These are phyloP conservation scores for Hyphodiscus sp. DNA, from an alignment of 2,329 filamentous ascomycete genomes.

Conservation along the genomic window DNA sequence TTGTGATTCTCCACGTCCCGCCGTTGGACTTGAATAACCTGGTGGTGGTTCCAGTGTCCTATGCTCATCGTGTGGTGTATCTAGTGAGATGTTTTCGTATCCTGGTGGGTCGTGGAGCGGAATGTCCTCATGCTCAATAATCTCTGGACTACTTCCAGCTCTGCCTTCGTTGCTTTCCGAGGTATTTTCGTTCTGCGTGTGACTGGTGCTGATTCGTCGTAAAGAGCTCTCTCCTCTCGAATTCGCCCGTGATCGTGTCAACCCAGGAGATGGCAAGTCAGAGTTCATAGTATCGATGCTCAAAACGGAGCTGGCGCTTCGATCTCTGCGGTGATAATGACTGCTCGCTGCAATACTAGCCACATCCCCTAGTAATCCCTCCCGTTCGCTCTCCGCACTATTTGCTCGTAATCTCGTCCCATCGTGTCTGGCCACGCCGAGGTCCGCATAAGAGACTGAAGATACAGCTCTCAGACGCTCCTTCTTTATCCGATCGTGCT, in stretches of 20 bases:
- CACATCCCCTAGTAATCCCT: conserved; percentile 65
- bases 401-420: conserved; percentile 69
- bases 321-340: conserved; percentile 38
- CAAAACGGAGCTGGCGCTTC: conserved; percentile 48
- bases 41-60: conserved; percentile 22
- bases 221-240: conserved; percentile 39
- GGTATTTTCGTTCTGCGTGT: conserved; percentile 5
- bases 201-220: conserved; percentile 11
- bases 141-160: conserved; percentile 28
- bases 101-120: conserved; percentile 26
- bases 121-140: conserved; percentile 26
- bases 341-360: conserved; percentile 40
- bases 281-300: conserved; percentile 43
- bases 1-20: conserved; percentile 14
- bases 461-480: conserved; percentile 62
- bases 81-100: conserved; percentile 28
- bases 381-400: conserved; percentile 65
- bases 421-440: conserved; percentile 72
- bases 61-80: conserved; percentile 15
- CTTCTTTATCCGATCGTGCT: conserved; percentile 50
- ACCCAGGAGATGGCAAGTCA: conserved; percentile 35
- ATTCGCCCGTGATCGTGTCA: conserved; percentile 35
- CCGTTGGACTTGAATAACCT: conserved; percentile 23
- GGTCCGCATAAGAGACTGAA: conserved; percentile 68
- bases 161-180: conserved; percentile 10